Conservation (phyloP, 345 rosid species). For the Euphorbia pulcherrima region DNA sequence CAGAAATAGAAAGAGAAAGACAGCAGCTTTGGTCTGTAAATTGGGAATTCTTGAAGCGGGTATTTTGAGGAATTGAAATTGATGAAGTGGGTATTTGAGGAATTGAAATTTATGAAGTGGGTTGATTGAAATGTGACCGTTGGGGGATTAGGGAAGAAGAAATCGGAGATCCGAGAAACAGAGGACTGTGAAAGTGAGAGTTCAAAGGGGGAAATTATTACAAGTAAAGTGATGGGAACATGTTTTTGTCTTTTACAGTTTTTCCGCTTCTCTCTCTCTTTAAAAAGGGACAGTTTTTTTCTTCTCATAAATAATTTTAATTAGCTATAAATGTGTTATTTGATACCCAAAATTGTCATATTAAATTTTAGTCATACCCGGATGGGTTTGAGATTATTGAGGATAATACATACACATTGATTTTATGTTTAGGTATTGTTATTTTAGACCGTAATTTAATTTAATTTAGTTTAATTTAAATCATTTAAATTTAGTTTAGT, state of each 20-base stretch:
- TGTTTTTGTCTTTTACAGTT: slow-evolving; percentile 3
- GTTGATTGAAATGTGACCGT: slow-evolving; percentile 17
- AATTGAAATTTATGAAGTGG: neutral
- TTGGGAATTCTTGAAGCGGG: neutral
- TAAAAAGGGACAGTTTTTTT: neutral
- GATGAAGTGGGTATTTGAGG: slow-evolving; percentile 5
- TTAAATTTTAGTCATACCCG: too few relatives aligned
- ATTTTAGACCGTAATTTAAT: too few relatives aligned
- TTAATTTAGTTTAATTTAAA: too few relatives aligned
- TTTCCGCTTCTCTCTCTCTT: neutral
- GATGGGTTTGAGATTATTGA: too few relatives aligned
- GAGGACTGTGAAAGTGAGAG: neutral
- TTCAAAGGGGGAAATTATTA: neutral
- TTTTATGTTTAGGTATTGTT: too few relatives aligned
- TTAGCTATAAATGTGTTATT: too few relatives aligned
- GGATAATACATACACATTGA: too few relatives aligned
- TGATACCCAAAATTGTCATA: too few relatives aligned
- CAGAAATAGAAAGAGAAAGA: neutral
- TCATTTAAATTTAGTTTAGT: too few relatives aligned
- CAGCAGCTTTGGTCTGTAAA: neutral
- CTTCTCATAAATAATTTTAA: too few relatives aligned
- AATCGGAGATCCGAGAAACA: slow-evolving; percentile 2
- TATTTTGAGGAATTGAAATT: neutral
- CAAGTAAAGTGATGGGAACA: neutral
- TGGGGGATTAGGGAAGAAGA: neutral